phyloP scores from a whole-genome alignment of 345 rosid genomes.

The Salix exigua region DNA sequence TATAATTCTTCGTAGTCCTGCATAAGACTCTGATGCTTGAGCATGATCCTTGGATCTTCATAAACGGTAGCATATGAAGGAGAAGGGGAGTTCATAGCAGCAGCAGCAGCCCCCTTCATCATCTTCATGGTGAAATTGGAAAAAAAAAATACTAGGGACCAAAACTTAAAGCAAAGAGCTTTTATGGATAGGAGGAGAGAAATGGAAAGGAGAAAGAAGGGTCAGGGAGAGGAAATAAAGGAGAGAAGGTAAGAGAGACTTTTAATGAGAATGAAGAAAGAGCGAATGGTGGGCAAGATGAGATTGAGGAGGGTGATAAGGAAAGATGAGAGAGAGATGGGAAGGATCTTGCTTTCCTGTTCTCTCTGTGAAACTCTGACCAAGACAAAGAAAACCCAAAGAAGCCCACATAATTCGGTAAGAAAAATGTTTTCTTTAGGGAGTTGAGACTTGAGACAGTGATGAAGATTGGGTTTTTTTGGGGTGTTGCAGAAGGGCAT shows the following conservation, averaged over 20 bases:
- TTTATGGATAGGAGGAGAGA: neutral
- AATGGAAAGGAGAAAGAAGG: constrained; percentile 9
- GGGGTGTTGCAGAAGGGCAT: constrained; percentile 75
- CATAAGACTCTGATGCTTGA: constrained; percentile 53
- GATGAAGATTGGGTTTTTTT: constrained; percentile 59
- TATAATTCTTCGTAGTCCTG: constrained; percentile 50
- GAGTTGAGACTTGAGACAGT: constrained; percentile 39
- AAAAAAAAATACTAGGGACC: neutral
- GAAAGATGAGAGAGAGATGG: constrained; percentile 22
- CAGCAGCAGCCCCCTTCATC: constrained; percentile 30
- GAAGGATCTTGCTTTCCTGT: constrained; percentile 59
- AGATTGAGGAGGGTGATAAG: neutral
- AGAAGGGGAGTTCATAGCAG: constrained; percentile 23
- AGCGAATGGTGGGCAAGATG: constrained; percentile 11
- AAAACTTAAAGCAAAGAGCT: neutral
- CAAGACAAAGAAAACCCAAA: constrained; percentile 72
- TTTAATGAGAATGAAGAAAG: neutral
- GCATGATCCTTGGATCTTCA: constrained; percentile 43
- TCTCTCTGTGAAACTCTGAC: constrained; percentile 72
- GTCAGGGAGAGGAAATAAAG: neutral
- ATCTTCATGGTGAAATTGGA: constrained; percentile 41
- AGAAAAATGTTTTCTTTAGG: constrained; percentile 31
- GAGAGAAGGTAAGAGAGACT: neutral
- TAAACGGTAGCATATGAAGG: constrained; percentile 14
- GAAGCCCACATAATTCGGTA: constrained; percentile 76